Base-by-base conservation (phyloP, 495 filamentous ascomycete genomes). In the Neurospora sp. region DNA sequence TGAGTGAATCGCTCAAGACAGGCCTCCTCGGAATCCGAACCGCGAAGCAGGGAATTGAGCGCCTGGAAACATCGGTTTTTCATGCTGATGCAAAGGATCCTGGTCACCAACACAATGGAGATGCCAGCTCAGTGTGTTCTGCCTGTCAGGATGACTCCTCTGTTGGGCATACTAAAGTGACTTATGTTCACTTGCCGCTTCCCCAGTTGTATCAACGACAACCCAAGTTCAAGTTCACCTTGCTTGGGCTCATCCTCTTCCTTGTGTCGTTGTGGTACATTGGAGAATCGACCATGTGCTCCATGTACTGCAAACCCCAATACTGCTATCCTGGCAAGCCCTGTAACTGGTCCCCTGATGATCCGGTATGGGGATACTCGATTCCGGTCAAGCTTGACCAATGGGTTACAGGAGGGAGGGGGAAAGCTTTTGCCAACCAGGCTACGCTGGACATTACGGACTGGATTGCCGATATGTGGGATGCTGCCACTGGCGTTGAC, bases 11-110 rank as follows among this genome's bases (percentile, higher is more conserved):
- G 6, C 80, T 92, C 12, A 82, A 86, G 70, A 89, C 87, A 3
- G 86, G 92, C 27, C 84, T 86, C 40, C 83, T 87, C 4, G 89
- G 89, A 73, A 92, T 94, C 74, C 86, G 86, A 2, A 88, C 90
- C 31, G 88, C 92, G 27, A 90, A 90, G 74, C 85, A 87, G 70
- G 91, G 90, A 3, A 88, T 94, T 41, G 85, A 89, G 75, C 84
- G 87, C 18, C 82, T 93, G n/a, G 91, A 92, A 81, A 82, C 87
- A 40, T 85, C 88, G 72, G 82, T 93, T 39, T 84, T 83, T 39
- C 81, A 84, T 39, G 74, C 78, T 2, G 81, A 86, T n/a, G 74
- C 77, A 7, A 79, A 79, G 23, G 74, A 74, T 14, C 23, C n/a
- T 20, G 16, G 31, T n/a, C 72, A 73, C 70, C 71, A 71, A 31